phyloP scores from a whole-genome alignment of 495 filamentous ascomycete species.

The Penicillium mononematosum region DNA sequence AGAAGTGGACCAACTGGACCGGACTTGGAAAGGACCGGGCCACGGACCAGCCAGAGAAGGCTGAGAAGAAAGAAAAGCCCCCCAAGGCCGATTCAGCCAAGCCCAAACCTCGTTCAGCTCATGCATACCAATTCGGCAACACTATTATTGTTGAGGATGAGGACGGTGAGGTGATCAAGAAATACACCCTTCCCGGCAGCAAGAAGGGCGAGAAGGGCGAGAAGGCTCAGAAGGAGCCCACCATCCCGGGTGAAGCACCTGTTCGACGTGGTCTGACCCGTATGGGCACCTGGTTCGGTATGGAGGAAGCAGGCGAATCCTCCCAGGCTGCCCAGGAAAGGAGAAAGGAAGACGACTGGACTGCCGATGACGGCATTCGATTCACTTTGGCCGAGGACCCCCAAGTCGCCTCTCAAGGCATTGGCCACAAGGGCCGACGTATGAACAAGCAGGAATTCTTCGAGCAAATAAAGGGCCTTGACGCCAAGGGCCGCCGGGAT shows the following conservation, averaged over 20 bases:
- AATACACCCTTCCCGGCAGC: slow-evolving; percentile 75
- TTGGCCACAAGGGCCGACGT: slow-evolving; percentile 57
- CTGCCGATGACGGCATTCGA: slow-evolving; percentile 76
- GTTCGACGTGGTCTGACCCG: slow-evolving; percentile 52
- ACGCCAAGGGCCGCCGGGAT: slow-evolving; percentile 70
- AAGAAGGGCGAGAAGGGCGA: slow-evolving; percentile 28
- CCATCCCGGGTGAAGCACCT: slow-evolving; percentile 31
- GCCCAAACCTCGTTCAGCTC: slow-evolving; percentile 58
- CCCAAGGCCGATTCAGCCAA: slow-evolving; percentile 20
- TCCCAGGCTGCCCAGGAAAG: slow-evolving; percentile 36
- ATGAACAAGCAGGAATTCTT: slow-evolving; percentile 95
- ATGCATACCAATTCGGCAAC: slow-evolving; percentile 93
- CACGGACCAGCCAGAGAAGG: slow-evolving; percentile 19
- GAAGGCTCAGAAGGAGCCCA: slow-evolving; percentile 22
- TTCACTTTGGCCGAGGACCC: slow-evolving; percentile 67
- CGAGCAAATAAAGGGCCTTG: slow-evolving; percentile 73
- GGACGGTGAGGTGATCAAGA: slow-evolving; percentile 95
- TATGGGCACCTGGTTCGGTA: slow-evolving; percentile 65
- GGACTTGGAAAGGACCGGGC: slow-evolving; percentile 37
- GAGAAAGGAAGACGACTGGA: slow-evolving; percentile 45
- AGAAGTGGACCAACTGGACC: slow-evolving; percentile 41
- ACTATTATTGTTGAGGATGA: slow-evolving; percentile 98
- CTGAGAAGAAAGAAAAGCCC: slow-evolving; percentile 19
- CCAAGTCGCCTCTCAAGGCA: slow-evolving; percentile 32
- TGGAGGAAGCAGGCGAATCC: slow-evolving; percentile 49